Conservation (phyloP, 164 flowering plant species). For the Vitis rupestris region DNA sequence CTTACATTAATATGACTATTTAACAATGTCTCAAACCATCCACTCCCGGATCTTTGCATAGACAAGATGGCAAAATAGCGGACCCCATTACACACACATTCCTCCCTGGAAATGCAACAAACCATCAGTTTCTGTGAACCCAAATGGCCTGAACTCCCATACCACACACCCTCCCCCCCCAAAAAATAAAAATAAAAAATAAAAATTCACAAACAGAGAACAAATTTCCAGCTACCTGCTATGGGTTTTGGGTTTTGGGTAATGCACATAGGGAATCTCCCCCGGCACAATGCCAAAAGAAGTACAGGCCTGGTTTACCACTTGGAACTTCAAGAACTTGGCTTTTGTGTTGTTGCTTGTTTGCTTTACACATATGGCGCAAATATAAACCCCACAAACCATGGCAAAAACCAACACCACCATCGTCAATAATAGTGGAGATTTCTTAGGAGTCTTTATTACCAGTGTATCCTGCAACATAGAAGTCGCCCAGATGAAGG, state of each 20-base stretch:
- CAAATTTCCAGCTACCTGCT: slow-evolving; percentile 34
- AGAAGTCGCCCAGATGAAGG: slow-evolving; percentile 4
- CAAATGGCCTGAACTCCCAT: neutral
- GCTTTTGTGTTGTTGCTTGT: slow-evolving; percentile 17
- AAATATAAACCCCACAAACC: slow-evolving; percentile 59
- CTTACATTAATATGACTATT: slow-evolving; percentile 47
- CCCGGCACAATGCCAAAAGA: slow-evolving; percentile 24
- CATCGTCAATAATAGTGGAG: slow-evolving; percentile 43
- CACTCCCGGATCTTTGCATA: slow-evolving; percentile 62
- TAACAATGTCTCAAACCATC: slow-evolving; percentile 35
- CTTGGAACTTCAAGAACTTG: slow-evolving; percentile 22
- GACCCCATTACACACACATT: slow-evolving; percentile 52
- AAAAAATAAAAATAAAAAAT: too few species aligned
- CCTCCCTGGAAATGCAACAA: slow-evolving; percentile 34
- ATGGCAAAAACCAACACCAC: slow-evolving; percentile 42
- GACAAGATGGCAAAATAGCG: slow-evolving; percentile 51
- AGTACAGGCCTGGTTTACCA: slow-evolving; percentile 25
- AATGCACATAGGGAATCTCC: slow-evolving; percentile 50
- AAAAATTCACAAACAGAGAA: neutral
- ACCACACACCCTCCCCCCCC: too few species aligned
- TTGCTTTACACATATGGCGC: slow-evolving; percentile 51
- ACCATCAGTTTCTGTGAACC: neutral
- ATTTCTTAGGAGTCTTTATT: slow-evolving; percentile 49
- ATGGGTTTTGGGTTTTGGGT: slow-evolving; percentile 55
- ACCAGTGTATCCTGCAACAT: slow-evolving; percentile 41